A percentile compares a stretch with the other conserved stretches of the same genome.
These are phyloP conservation scores for Trichopus zeylanicus DNA, from an alignment of 116 monocot genomes.

Conservation along the genomic window DNA sequence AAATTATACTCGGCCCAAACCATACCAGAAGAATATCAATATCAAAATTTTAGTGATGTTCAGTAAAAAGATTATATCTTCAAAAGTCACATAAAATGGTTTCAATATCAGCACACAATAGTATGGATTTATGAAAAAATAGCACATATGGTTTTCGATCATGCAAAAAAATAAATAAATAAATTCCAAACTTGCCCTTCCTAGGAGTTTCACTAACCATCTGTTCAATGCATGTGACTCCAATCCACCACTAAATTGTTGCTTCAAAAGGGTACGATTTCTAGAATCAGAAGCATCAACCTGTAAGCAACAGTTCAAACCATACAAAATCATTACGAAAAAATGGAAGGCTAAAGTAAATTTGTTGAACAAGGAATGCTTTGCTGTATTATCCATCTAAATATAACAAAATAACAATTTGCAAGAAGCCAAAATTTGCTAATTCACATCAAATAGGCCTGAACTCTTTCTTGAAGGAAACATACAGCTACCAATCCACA, in stretches of 20 bases:
- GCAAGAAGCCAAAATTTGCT: background rate
- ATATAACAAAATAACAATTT: background rate
- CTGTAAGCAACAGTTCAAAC: conserved; percentile 21
- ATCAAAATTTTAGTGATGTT: too few relatives aligned
- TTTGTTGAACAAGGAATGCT: background rate
- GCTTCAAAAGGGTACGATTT: conserved; percentile 72
- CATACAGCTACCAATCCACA: background rate
- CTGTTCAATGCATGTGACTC: conserved; percentile 67
- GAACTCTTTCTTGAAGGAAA: background rate
- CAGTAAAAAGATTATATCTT: too few relatives aligned
- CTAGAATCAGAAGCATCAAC: conserved; percentile 80
- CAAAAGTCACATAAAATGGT: too few relatives aligned
- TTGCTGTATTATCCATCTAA: background rate
- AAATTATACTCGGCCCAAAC: too few relatives aligned
- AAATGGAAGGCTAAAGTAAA: background rate
- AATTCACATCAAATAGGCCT: background rate
- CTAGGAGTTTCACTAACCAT: conserved; percentile 25
- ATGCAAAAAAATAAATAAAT: too few relatives aligned
- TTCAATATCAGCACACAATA: too few relatives aligned
- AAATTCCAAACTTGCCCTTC: background rate
- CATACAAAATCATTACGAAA: background rate
- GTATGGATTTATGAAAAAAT: too few relatives aligned
- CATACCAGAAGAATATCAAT: too few relatives aligned
- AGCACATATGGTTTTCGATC: too few relatives aligned
- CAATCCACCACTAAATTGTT: conserved; percentile 72